A percentile compares a stretch with the other conserved stretches of the same genome.
phyloP scores from a whole-genome alignment of 805 yeast genomes.

The Cyberlindnera mrakii region DNA sequence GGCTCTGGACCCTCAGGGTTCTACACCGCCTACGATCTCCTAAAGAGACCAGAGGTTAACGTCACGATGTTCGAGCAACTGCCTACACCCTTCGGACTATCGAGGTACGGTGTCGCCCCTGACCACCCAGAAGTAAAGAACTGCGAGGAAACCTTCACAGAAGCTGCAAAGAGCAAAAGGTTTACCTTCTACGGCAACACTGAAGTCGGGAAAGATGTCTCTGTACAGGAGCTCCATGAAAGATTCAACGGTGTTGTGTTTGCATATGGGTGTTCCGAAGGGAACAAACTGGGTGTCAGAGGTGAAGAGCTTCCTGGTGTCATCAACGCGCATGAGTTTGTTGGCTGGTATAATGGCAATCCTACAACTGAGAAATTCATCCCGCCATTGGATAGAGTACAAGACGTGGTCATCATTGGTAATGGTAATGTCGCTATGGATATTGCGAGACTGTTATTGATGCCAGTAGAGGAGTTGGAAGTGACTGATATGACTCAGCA shows the following conservation, averaged over 20 bases:
- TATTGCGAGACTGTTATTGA: conserved; percentile 72
- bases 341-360: conserved; percentile 94
- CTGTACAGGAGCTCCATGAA: conserved; percentile 40
- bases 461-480: conserved; percentile 50
- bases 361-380: conserved; percentile 46
- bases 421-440: conserved; percentile 97
- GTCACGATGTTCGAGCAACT: conserved; percentile 77
- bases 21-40: conserved; percentile 73
- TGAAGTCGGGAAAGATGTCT: conserved; percentile 56
- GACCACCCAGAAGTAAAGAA: conserved; percentile 96
- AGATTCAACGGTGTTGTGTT: conserved; percentile 70
- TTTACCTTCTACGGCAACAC: conserved; percentile 70
- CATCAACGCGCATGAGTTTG: conserved; percentile 76
- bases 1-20: conserved; percentile 98
- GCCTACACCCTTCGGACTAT: conserved; percentile 89
- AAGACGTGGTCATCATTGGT: conserved; percentile 78
- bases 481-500: conserved; percentile 65
- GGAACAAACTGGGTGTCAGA: conserved; percentile 43
- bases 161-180: conserved; percentile 25
- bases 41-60: conserved; percentile 37
- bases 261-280: conserved; percentile 77
- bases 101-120: conserved; percentile 97
- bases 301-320: conserved; percentile 59
- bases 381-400: conserved; percentile 57
- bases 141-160: conserved; percentile 63